Conservation (phyloP, 2,329 filamentous ascomycete species). For the Penicillium psychrosexuale region DNA sequence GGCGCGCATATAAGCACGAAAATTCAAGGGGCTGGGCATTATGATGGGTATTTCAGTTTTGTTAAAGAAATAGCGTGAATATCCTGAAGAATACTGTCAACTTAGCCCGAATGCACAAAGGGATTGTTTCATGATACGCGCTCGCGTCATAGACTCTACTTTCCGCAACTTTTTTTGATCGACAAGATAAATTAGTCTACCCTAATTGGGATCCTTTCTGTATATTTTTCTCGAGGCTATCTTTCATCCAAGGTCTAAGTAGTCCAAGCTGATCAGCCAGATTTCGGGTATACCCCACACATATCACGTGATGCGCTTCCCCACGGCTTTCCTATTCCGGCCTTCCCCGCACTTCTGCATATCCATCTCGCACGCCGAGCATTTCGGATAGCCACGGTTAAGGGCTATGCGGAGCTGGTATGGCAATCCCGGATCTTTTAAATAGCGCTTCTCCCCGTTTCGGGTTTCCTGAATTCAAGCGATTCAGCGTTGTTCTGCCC, state of each 20-base stretch:
- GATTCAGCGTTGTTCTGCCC: not conserved
- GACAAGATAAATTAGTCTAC: no score
- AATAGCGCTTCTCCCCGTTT: not conserved
- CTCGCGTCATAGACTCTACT: no score
- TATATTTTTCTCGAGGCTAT: not conserved
- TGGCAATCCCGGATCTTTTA: not conserved
- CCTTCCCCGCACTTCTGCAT: conserved; percentile 10
- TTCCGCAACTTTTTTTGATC: no score
- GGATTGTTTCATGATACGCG: no score
- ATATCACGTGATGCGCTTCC: conserved; percentile 16
- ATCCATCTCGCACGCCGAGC: not conserved
- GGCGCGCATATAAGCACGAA: no score
- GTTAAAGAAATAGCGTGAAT: no score
- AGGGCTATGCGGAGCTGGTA: not conserved
- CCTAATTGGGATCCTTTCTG: not conserved
- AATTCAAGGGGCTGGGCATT: no score
- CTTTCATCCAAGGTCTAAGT: not conserved
- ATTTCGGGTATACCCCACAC: not conserved
- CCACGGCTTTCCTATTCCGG: conserved; percentile 5
- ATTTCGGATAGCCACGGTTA: conserved; percentile 19
- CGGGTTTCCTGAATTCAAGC: not conserved
- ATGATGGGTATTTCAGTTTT: no score
- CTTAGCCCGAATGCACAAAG: no score
- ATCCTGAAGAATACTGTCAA: no score
- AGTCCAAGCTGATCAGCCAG: not conserved